These are phyloP conservation scores for Solanum clarkiae DNA, from an alignment of 257 asterid species.

Conservation along the genomic window DNA sequence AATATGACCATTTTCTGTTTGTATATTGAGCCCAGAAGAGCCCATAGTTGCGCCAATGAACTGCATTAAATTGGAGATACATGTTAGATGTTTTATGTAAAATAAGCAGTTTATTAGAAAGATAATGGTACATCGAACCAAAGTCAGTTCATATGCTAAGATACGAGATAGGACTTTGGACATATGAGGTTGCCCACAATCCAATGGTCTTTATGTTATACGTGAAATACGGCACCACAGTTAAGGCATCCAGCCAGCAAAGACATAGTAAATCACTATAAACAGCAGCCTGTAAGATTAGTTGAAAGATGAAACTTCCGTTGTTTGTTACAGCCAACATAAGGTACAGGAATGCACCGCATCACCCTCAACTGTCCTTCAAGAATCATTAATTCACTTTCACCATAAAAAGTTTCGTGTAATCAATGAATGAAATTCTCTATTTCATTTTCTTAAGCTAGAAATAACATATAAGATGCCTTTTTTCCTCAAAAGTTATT, in stretches of 20 bases:
- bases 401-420: background rate
- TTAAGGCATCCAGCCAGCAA: background rate
- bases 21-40: slow-evolving; percentile 61
- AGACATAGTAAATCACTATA: background rate
- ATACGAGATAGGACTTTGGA: background rate
- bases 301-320: background rate
- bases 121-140: background rate
- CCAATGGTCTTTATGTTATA: background rate
- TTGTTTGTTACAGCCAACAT: background rate
- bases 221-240: background rate
- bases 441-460: background rate
- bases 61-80: slow-evolving; percentile 21
- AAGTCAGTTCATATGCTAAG: background rate
- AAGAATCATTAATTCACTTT: background rate
- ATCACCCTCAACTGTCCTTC: background rate
- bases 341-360: background rate
- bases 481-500: background rate
- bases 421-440: background rate
- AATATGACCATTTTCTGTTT: slow-evolving; percentile 67
- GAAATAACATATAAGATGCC: background rate
- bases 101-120: background rate
- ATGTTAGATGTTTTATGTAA: background rate
- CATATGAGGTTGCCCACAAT: background rate
- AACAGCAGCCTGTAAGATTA: background rate
- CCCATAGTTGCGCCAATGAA: slow-evolving; percentile 91